Evolutionary conservation across 129 eudicot species (phyloP), one percentile per base, ranked within the genome.

Genomic region (Gnaphalium uliginosum): DNA sequence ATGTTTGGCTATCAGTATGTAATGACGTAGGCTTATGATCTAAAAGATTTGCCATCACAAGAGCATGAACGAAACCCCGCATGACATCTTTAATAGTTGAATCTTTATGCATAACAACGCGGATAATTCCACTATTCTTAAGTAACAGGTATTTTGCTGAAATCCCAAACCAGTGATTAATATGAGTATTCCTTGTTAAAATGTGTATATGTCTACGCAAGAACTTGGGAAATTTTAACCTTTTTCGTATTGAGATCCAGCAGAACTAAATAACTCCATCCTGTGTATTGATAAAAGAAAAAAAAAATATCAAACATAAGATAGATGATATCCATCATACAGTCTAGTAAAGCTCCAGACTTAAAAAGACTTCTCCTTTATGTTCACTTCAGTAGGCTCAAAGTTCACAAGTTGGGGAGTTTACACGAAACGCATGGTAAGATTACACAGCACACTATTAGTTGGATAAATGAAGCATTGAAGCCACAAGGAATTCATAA

Each of bases 1-100:
- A 95, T 69, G 85, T 81, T 70, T 86, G 87, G 74, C 96, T 87
- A 80, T 89, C 86, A 13, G n/a, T 11, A 69, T 91, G 90, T 41
- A 57, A 33, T 27, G 92, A 87, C 70, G 66, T 74, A 41, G 75
- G 78, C 53, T 83, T 76, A 30, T 68, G 80, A 39, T 71, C 63
- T 21, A 73, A 30, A 66, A 89, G 84, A 79, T 86, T 82, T 78
- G 87, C 87, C 92, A 91, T 87, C 67, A 91, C 96, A 81, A 95
- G 96, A 65, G 97, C 97, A 81, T 91, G 99, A 67, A 95, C 64
- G 76, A 82, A 91, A 9, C 96, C 89, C 72, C 81, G 84, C 75
- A 95, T 70, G 64, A 91, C 79, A 79, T 95, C 99, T 56, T 77
- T 83, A 30, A 85, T 85, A 29, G 86, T 75, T 27, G 97, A 95